Evolutionary conservation across 306 rosid genomes (phyloP).

Genomic region (Benincasa hispida): DNA sequence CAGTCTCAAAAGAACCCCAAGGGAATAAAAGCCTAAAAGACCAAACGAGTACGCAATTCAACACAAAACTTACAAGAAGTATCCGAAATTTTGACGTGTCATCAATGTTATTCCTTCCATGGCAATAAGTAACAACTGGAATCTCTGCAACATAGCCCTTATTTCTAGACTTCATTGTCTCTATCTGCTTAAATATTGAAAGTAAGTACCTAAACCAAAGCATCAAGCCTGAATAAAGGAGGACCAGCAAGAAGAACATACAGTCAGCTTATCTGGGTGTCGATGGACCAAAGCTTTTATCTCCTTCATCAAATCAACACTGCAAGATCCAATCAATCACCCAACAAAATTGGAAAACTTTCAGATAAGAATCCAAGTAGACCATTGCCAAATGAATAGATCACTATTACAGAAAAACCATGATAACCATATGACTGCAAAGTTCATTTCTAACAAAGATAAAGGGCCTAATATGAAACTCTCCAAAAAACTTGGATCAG

Average conservation of each 20-base stretch:
- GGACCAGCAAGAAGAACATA: conserved; percentile 25
- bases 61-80: conserved; percentile 60
- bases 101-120: conserved; percentile 32
- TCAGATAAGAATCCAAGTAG: too few relatives aligned
- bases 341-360: conserved; percentile 8
- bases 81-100: conserved; percentile 65
- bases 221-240: conserved; percentile 5
- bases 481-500: not conserved
- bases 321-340: conserved; percentile 33
- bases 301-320: conserved; percentile 67
- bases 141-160: conserved; percentile 69
- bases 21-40: not conserved
- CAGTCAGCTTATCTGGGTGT: conserved; percentile 63
- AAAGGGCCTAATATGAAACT: not conserved
- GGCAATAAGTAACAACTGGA: conserved; percentile 58
- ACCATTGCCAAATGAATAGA: too few relatives aligned
- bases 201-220: conserved; percentile 10
- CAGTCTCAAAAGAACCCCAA: not conserved
- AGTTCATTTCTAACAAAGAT: not conserved
- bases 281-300: conserved; percentile 68
- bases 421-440: not conserved
- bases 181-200: conserved; percentile 33
- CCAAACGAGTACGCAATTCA: not conserved
- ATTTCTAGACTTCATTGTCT: conserved; percentile 50
- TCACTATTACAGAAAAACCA: too few relatives aligned